Base-by-base conservation (phyloP, 2,329 filamentous ascomycete genomes). In the Purpureocillium lavendulum region DNA sequence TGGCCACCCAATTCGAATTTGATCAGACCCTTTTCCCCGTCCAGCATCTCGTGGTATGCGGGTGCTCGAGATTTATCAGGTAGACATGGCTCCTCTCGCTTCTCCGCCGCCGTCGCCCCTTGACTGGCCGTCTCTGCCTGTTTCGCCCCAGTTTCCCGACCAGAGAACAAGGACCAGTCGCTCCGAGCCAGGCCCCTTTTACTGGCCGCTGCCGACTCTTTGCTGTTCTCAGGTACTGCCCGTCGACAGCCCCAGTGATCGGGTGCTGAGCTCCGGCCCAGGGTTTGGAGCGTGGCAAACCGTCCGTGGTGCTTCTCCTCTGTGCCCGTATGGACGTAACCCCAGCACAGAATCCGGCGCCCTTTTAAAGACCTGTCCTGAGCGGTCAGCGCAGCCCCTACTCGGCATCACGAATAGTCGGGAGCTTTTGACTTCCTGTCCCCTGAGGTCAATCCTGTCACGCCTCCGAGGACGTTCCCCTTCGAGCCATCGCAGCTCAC, bases 1-100 rank as follows among this genome's bases (percentile, higher is more conserved):
- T n/a, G 32, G 36, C 14, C 33, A 36, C 39, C 38, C 18, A 37
- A 35, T 31, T 34, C 28, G 35, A 35, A 15, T 9, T 34, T 33
- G 34, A 40, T 38, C 37, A 36, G 29, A 45, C 21, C 26, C 28
- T 40, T 41, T 32, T 18, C 15, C 30, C 29, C 18, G 34, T 38
- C 24, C 35, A 44, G 38, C 36, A 39, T 7, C 17, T 40, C 33
- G 21, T 26, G 31, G 24, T 38, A 35, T 39, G 41, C 39, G 39
- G 35, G 40, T 40, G 33, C 37, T 29, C 30, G 16, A 35, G 35
- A 40, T 36, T 40, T 34, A 33, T 24, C 38, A 40, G 9, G 37
- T 36, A 30, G 30, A 38, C 29, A 38, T 42, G 35, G 28, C 35
- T 39, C 35, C 14, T 13, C 34, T 42, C 15, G 17, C 26, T 7